These are phyloP conservation scores for Pachyrhizus erosus DNA, from an alignment of 306 rosid genomes.

Conservation along the genomic window DNA sequence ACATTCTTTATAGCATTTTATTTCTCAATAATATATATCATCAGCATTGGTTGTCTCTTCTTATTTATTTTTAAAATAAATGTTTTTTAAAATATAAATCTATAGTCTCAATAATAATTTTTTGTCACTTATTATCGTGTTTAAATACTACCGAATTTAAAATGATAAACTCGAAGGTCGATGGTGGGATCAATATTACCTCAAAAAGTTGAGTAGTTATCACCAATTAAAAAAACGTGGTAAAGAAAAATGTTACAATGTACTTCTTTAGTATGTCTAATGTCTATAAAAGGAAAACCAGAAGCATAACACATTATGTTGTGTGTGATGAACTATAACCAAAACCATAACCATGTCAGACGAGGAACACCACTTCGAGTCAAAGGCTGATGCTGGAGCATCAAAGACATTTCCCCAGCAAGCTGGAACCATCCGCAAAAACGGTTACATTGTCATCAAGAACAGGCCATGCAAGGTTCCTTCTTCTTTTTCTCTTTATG, in stretches of 20 bases:
- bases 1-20: neutral
- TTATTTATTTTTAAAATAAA: neutral
- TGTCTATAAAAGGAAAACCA: neutral
- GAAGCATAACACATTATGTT: neutral
- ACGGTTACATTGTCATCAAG: conserved; percentile 90
- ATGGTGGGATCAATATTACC: neutral
- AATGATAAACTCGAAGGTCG: neutral
- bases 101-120: too few relatives aligned
- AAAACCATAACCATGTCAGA: conserved; percentile 66
- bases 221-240: neutral
- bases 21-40: too few relatives aligned
- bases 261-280: neutral
- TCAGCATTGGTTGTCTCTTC: too few relatives aligned
- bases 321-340: neutral
- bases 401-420: conserved; percentile 97
- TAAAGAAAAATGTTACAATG: neutral
- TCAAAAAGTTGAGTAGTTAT: neutral
- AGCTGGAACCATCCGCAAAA: conserved; percentile 96
- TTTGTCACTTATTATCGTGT: neutral
- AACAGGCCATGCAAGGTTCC: conserved; percentile 94
- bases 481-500: neutral
- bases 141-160: neutral
- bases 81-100: too few relatives aligned
- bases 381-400: conserved; percentile 98
- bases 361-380: conserved; percentile 98